Percentiles rank a stretch among this genome's conserved stretches.
Conservation (phyloP, 306 rosid genomes). For the Fragaria iinumae region DNA sequence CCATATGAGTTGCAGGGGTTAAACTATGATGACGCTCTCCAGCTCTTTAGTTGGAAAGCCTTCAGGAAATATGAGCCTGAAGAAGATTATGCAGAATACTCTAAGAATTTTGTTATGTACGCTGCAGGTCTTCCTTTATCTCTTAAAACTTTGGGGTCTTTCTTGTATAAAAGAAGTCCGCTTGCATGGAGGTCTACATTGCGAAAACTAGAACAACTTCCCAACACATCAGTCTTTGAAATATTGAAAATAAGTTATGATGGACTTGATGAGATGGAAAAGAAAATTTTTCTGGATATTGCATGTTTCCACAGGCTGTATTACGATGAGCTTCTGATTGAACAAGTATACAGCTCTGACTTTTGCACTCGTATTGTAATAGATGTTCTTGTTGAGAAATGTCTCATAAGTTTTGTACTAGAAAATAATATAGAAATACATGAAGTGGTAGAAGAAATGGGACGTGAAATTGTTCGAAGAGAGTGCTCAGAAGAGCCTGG, state of each 20-base stretch:
- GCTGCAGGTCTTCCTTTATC: conserved; percentile 25
- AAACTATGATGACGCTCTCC: background rate
- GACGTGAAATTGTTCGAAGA: conserved; percentile 21
- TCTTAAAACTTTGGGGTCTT: conserved; percentile 11
- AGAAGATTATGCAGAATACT: background rate
- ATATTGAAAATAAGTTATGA: too few species aligned
- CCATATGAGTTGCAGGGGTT: conserved; percentile 1
- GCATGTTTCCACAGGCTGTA: conserved; percentile 35
- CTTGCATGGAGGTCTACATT: conserved; percentile 5
- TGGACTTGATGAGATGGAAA: conserved; percentile 12
- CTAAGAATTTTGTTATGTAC: background rate
- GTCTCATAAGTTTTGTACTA: conserved; percentile 20
- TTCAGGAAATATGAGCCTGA: conserved; percentile 6
- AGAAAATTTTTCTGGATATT: conserved; percentile 25
- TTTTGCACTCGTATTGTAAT: conserved; percentile 24
- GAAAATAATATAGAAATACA: conserved; percentile 19
- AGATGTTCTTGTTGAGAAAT: conserved; percentile 35
- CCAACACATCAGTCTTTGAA: background rate
- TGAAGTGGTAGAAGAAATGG: conserved; percentile 37
- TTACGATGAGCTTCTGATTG: background rate
- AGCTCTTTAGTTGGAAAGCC: conserved; percentile 23
- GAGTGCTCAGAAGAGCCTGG: background rate
- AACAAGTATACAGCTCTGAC: background rate
- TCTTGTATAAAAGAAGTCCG: background rate
- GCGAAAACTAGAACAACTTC: background rate